These are phyloP conservation scores for Eustoma russellianum DNA, from an alignment of 257 asterid species.

Conservation along the genomic window DNA sequence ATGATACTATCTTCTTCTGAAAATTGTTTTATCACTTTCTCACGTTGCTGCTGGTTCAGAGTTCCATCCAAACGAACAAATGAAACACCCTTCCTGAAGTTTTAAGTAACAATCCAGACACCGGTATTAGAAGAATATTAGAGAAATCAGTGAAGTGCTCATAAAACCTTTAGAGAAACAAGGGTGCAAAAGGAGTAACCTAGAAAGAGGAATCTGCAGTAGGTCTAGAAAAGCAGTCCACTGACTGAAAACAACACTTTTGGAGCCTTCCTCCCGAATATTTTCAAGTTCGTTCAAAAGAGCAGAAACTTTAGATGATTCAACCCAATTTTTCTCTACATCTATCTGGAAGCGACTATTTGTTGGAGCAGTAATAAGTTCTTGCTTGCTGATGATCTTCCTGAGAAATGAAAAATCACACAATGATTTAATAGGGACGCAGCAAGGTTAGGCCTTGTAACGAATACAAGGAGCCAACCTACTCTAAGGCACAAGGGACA, in stretches of 20 bases:
- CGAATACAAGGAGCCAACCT: no score
- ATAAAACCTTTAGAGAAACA: background rate
- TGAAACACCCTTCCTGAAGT: constrained; percentile 46
- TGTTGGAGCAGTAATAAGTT: constrained; percentile 89
- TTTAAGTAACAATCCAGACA: background rate
- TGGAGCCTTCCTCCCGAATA: constrained; percentile 46
- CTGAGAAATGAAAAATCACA: constrained; percentile 30
- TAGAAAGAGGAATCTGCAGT: constrained; percentile 80
- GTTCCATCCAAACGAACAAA: constrained; percentile 96
- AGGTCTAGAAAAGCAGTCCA: constrained; percentile 98
- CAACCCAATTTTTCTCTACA: constrained; percentile 85
- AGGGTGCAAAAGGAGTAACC: constrained; percentile 30
- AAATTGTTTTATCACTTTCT: constrained; percentile 73
- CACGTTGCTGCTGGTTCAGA: constrained; percentile 86
- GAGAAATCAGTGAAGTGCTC: background rate
- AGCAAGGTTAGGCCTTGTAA: no score
- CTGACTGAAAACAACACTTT: constrained; percentile 93
- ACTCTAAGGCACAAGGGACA: no score
- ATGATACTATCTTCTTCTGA: constrained; percentile 67
- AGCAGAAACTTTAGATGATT: constrained; percentile 85
- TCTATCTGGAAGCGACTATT: constrained; percentile 83
- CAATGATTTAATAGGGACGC: background rate
- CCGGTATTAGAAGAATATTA: background rate
- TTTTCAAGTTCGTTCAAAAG: constrained; percentile 57
- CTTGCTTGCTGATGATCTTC: constrained; percentile 63